Base-by-base conservation (phyloP, 768 basidiomycete species). In the Lactifluus subvellereus region DNA sequence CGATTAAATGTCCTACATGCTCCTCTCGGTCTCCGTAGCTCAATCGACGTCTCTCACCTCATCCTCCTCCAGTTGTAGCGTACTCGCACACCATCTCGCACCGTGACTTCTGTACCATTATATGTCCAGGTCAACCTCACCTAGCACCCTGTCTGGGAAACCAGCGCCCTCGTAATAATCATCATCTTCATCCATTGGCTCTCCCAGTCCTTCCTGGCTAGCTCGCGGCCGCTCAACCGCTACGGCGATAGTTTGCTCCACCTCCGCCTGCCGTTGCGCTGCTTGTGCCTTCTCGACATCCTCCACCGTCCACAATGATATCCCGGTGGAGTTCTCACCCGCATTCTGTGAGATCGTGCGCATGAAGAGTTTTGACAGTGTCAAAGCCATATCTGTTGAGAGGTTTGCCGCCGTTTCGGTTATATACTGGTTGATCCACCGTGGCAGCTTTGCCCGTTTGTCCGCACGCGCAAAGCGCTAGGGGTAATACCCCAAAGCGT, bases 391-490 rank as follows among this genome's bases (percentile, higher is more conserved):
- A 74, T 99, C 97, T 9, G 95, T 98, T 13, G 97, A 98, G 54
- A 99, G 79, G 74, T 98, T 99, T 10, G 97, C 90, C 20, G 94
- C 91, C 0, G 94, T 89, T 73, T 98, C 97, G n/a, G 94, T 97
- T 70, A 99, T 98, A 73, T 97, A 98, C 71, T 96, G 94, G 72
- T 98, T 98, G 69, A 99, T 98, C 97, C 97, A 99, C 48, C 91
- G 87, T 6, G 97, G 97, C 67, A 99, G 78, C 80, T 98, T 98
- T 40, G 93, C 89, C 42, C 96, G 83, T 76, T 96, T 96, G 71
- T 96, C 93, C 7, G 89, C 88, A 54, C 94, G 84, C 11, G 93
- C 92, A 72, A 94, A 96, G 22, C 93, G 88, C 93, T 96, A 69
- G 10, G 20, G 20, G 40, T 45, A 14, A 51, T 16, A 14, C 40